A percentile compares a stretch with the other conserved stretches of the same genome.
These are phyloP conservation scores for Trametes cubensis DNA, from an alignment of 768 basidiomycete species.

Conservation along the genomic window DNA sequence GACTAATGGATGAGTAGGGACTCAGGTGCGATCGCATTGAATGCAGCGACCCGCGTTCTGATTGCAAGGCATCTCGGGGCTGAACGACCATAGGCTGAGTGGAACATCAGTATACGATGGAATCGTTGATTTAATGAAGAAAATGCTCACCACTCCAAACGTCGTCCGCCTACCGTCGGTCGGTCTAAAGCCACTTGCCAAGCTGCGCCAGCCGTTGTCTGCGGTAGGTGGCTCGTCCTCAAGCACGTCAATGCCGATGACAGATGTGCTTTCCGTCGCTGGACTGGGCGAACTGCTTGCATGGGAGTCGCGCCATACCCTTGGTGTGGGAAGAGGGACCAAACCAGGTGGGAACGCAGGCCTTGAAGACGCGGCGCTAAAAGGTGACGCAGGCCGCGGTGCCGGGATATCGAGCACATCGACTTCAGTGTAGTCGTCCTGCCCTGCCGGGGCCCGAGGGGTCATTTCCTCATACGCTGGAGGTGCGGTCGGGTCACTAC, in stretches of 20 bases:
- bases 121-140: not conserved
- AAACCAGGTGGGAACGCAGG: conserved; percentile 44
- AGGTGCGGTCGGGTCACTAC: conserved; percentile 8
- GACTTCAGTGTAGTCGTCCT: conserved; percentile 22
- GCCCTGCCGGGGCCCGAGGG: not conserved
- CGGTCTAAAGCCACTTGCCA: conserved; percentile 45
- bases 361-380: conserved; percentile 38
- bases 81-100: conserved; percentile 49
- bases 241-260: conserved; percentile 57
- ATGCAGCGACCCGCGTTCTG: conserved; percentile 67
- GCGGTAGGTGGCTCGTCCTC: conserved; percentile 73
- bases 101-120: not conserved
- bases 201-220: conserved; percentile 59
- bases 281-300: conserved; percentile 20
- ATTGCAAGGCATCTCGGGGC: conserved; percentile 43
- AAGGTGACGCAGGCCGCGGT: conserved; percentile 58
- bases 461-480: conserved; percentile 27
- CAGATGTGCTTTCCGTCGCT: conserved; percentile 24
- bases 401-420: conserved; percentile 61
- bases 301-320: conserved; percentile 40
- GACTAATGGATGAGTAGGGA: conserved; percentile 39
- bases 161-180: conserved; percentile 46
- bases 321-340: conserved; percentile 31
- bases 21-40: conserved; percentile 62
- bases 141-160: conserved; percentile 61